Evolutionary conservation across 2,329 filamentous ascomycete species (phyloP), one percentile per base, ranked within the genome.

Genomic region (Pseudogymnoascus sp.): DNA sequence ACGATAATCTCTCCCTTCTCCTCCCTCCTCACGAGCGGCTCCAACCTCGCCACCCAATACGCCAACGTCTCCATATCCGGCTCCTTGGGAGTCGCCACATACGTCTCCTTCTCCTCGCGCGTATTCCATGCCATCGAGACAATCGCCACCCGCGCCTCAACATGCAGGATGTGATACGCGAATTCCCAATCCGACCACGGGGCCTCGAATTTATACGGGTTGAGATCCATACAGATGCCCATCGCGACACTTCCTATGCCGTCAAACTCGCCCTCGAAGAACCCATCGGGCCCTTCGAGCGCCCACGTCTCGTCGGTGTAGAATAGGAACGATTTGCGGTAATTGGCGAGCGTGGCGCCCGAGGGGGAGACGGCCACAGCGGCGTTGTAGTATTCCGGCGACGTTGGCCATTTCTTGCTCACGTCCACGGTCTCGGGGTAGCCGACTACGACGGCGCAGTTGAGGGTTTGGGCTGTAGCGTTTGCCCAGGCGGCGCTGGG

Each of bases 21-120:
- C 2, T 83, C 77, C 0, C 74, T 67, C 1, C 79, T 77, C 17
- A 86, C 81, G 0, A 86, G 63, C 0, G 89, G 89, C 61, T 87
- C 84, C 6, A 92, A 77, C 0, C 89, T 80, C 33, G 84, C 81
- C 0, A 89, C 77, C 89, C 89, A 92, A 68, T 91, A 92, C 0
- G 82, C 81, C 10, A 92, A 70, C 0, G 87, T 90, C 38, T 88
- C 83, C 73, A 88, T 79, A 66, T 91, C 88, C 0, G 88, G 86
- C 60, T 84, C 81, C 0, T 78, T 68, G 0, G 81, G 82, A 68
- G 65, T 77, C 29, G 64, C 77, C 63, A 67, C 82, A 69, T 77
- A 83, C 12, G 59, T 61, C n/a, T 66, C 77, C 2, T 71, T 78
- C 66, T 76, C 80, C 64, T 76, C 83, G 63, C 70, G 77, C 8